Evolutionary conservation across 2,329 filamentous ascomycete species (phyloP), one percentile per base, ranked within the genome.

Genomic region (Dactylellina sp.): DNA sequence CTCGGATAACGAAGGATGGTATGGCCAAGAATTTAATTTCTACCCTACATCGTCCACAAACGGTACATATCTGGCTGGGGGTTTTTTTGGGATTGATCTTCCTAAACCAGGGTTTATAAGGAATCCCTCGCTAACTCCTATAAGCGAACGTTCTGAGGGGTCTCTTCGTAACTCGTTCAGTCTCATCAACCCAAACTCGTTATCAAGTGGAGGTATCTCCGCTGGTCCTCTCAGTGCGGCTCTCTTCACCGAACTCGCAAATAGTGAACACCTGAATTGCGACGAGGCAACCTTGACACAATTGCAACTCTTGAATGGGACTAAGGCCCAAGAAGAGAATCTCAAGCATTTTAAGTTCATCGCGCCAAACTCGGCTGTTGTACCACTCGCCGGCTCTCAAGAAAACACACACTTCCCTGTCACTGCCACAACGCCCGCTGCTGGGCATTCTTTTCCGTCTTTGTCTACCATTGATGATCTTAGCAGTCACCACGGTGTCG

Each of bases 21-120:
- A 99, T 79, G 95, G 95, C 0, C 90, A 93, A 77, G 95, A 99
- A 80, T 99, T 99, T 79, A 93, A 93, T 0, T 99, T 99, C 81
- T 99, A 97, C 80, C 92, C 93, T 0, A 84, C 85, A 0, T 86
- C 87, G 0, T 77, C 82, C 16, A 66, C 46, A 4, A 49, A 66
- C 40, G 61, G 70, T 56, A 74, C 70, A 16, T 74, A 74, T 53
- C 39, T 62, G 32, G 70, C 70, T 7, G 70, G 70, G 3, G 70
- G 70, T 11, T 74, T 74, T 25, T 74, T 74, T 32, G 70, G 70
- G 12, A 66, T 66, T 24, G 70, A 74, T 24, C 70, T 66, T 20
- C 70, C 70, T 11, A 74, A 74, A 32, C 70, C 70, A 11, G 70
- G 70, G 7, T 74, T 74, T 16, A 52, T 66, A 25, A 37, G 70